A percentile compares a stretch with the other conserved stretches of the same genome.
Evolutionary conservation across 768 basidiomycete species (phyloP).

Genomic region (Suillus ampliporus): DNA sequence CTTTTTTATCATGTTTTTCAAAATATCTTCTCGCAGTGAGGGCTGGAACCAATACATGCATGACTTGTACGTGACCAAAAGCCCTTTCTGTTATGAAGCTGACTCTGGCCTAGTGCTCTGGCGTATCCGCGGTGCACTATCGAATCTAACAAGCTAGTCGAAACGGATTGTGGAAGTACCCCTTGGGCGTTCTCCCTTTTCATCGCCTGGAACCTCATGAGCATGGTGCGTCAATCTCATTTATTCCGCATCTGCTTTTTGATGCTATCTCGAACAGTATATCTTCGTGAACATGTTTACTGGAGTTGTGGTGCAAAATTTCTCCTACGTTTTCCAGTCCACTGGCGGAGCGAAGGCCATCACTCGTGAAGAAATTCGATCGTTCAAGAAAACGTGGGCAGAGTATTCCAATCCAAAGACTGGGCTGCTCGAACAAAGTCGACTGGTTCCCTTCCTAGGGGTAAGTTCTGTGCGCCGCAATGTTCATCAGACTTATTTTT

Average conservation of each 20-base stretch:
- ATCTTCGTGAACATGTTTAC: slow-evolving; percentile 97
- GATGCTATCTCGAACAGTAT: slow-evolving; percentile 57
- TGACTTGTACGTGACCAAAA: slow-evolving; percentile 71
- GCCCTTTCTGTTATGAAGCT: slow-evolving; percentile 1
- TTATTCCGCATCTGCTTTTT: slow-evolving; percentile 7
- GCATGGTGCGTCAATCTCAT: slow-evolving; percentile 68
- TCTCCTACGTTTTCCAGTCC: slow-evolving; percentile 93
- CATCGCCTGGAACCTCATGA: slow-evolving; percentile 93
- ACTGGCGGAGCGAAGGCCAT: slow-evolving; percentile 83
- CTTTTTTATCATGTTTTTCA: background rate
- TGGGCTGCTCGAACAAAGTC: slow-evolving; percentile 72
- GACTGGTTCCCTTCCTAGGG: slow-evolving; percentile 80
- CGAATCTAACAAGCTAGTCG: slow-evolving; percentile 44
- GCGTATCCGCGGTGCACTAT: slow-evolving; percentile 84
- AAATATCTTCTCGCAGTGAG: slow-evolving; percentile 57
- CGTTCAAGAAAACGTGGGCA: slow-evolving; percentile 95
- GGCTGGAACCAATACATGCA: slow-evolving; percentile 99
- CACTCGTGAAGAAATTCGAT: slow-evolving; percentile 89
- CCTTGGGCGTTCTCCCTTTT: slow-evolving; percentile 87
- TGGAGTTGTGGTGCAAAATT: slow-evolving; percentile 95
- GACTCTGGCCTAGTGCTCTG: slow-evolving; percentile 57
- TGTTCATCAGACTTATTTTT: slow-evolving; percentile 6
- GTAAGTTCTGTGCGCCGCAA: slow-evolving; percentile 51
- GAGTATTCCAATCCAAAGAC: slow-evolving; percentile 80
- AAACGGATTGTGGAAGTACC: slow-evolving; percentile 88